A percentile compares a stretch with the other conserved stretches of the same genome.
Evolutionary conservation across 1,284 basidiomycete genomes (phyloP).

Genomic region (Trichosporon ovoides): DNA sequence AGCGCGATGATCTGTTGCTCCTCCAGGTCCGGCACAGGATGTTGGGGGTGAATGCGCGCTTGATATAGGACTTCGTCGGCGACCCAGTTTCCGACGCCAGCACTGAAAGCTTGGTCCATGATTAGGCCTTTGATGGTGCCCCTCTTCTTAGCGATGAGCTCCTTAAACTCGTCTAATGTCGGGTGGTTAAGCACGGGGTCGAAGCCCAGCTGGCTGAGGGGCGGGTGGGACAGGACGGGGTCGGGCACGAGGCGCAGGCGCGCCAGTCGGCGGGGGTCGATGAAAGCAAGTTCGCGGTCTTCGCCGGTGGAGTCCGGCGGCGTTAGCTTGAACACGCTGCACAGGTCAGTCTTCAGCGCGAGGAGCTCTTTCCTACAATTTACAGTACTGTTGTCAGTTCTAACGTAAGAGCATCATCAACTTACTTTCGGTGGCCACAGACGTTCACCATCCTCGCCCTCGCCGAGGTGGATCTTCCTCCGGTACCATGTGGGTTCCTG

Average conservation of each 20-base stretch:
- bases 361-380: slow-evolving; percentile 28
- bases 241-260: slow-evolving; percentile 61
- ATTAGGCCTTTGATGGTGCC: slow-evolving; percentile 73
- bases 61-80: slow-evolving; percentile 74
- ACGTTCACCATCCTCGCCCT: slow-evolving; percentile 46
- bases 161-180: slow-evolving; percentile 56
- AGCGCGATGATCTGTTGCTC: slow-evolving; percentile 55
- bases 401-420: background rate
- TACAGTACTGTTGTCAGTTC: slow-evolving; percentile 29
- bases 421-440: slow-evolving; percentile 75
- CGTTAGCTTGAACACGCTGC: slow-evolving; percentile 50
- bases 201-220: slow-evolving; percentile 67
- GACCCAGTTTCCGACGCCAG: slow-evolving; percentile 79
- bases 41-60: slow-evolving; percentile 67
- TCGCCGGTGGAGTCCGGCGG: slow-evolving; percentile 29
- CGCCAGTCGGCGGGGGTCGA: slow-evolving; percentile 60
- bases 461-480: slow-evolving; percentile 51
- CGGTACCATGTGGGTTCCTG: slow-evolving; percentile 61
- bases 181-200: slow-evolving; percentile 74
- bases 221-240: slow-evolving; percentile 59
- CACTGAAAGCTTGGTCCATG: slow-evolving; percentile 73
- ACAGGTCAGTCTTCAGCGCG: background rate
- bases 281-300: slow-evolving; percentile 40
- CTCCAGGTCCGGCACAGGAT: slow-evolving; percentile 59
- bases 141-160: slow-evolving; percentile 55